Evolutionary conservation across 2,329 filamentous ascomycete species (phyloP), one percentile per base, ranked within the genome.

Genomic region (Fulvia fulva): DNA sequence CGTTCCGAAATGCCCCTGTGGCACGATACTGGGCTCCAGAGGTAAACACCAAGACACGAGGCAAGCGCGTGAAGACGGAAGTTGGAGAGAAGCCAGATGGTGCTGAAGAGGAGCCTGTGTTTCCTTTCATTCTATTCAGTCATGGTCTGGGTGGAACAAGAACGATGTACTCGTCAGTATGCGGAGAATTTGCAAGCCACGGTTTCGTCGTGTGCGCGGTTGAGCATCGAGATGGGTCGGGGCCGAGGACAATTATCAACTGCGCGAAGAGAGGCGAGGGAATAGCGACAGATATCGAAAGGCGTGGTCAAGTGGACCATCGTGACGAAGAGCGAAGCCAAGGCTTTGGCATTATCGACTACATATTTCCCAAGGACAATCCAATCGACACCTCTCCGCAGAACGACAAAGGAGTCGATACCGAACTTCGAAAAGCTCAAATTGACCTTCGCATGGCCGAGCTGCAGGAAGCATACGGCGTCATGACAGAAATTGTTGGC

Each of bases 191-290:
- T 63, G 85, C 85, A 0, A 86, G 83, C 66, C 84, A 86, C 63
- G 84, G 85, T 0, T 86, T 87, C 64, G 75, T 88, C 0, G 84
- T 88, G 0, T 80, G 84, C 32, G 83, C 84, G 0, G 67, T 88
- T 23, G 85, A 89, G 70, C 85, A 88, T 68, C 73, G 85, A 26
- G 85, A 88, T 67, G 85, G 86, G 0, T 84, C 81, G 56, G 84
- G 83, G 2, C 83, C 85, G 3, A 75, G 85, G 50, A 83, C 82
- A 0, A 83, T 81, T 59, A 78, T 88, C 57, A 87, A 86, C 64
- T 77, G 86, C 74, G 75, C 50, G 66, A 63, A 68, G 45, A 22
- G 75, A 21, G 74, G 71, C 3, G 71, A 74, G 30, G 69, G 75
- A 25, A 71, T 74, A 73, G 53, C 70, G 68, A 59, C 69, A 65